A percentile compares a stretch with the other conserved stretches of the same genome.
These are phyloP conservation scores for Penicillium expansum DNA, from an alignment of 2,329 filamentous ascomycete genomes.

Conservation along the genomic window DNA sequence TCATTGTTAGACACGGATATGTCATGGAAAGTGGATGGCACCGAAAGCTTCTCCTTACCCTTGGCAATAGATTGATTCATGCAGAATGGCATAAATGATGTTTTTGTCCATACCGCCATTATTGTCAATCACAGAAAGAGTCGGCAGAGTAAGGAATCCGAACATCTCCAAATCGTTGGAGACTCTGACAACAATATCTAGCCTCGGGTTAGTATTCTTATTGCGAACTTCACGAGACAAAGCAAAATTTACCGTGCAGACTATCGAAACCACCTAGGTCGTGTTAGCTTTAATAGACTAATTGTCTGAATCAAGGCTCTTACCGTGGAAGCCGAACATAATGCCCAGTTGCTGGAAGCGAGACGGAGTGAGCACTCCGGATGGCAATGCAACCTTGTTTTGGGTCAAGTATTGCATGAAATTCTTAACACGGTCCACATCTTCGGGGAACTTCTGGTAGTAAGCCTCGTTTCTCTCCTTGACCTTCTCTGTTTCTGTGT, in stretches of 20 bases:
- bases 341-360: constrained; percentile 77
- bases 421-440: constrained; percentile 64
- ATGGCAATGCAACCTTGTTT: constrained; percentile 64
- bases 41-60: constrained; percentile 40
- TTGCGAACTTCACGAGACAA: background rate
- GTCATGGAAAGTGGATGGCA: background rate
- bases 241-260: constrained; percentile 58
- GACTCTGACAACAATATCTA: constrained; percentile 65
- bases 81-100: constrained; percentile 80
- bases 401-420: constrained; percentile 64
- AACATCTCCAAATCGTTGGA: constrained; percentile 72
- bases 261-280: constrained; percentile 62
- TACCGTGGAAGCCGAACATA: constrained; percentile 70
- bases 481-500: constrained; percentile 53
- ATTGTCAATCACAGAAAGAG: constrained; percentile 66
- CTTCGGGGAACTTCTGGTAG: constrained; percentile 81
- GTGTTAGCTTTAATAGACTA: constrained; percentile 12
- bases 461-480: constrained; percentile 72
- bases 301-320: constrained; percentile 10
- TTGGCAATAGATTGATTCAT: constrained; percentile 85
- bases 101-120: constrained; percentile 69
- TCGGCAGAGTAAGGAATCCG: constrained; percentile 70
- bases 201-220: constrained; percentile 1
- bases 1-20: constrained; percentile 26
- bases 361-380: constrained; percentile 67